phyloP scores from a whole-genome alignment of 768 basidiomycete genomes.

The Auricularia heimuer region DNA sequence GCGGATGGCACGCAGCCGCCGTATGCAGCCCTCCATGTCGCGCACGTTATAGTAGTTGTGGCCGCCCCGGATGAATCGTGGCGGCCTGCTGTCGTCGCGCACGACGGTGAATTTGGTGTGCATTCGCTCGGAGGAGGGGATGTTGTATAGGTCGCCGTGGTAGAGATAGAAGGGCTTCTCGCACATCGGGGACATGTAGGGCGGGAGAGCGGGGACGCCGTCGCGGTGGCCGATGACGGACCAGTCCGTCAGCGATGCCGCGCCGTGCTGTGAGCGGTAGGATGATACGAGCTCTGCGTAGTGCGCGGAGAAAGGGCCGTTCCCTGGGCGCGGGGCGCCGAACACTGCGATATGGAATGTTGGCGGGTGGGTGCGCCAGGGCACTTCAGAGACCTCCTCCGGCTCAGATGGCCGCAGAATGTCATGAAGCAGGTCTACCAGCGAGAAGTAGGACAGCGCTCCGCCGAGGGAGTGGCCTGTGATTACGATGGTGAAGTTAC shows the following conservation, averaged over 20 bases:
- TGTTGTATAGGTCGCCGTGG: constrained; percentile 36
- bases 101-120: constrained; percentile 32
- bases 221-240: constrained; percentile 2
- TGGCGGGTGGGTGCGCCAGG: neutral
- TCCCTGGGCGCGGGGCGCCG: constrained; percentile 43
- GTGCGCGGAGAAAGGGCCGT: constrained; percentile 15
- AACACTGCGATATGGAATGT: constrained; percentile 36
- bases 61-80: constrained; percentile 33
- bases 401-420: neutral
- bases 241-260: constrained; percentile 9
- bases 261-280: constrained; percentile 2
- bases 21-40: constrained; percentile 38
- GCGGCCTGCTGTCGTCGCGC: constrained; percentile 8
- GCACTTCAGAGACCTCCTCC: neutral
- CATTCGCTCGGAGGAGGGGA: constrained; percentile 38
- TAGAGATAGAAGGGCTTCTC: constrained; percentile 39
- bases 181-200: constrained; percentile 12
- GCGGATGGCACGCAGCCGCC: constrained; percentile 21
- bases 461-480: constrained; percentile 54
- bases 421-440: constrained; percentile 32
- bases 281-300: constrained; percentile 1
- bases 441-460: constrained; percentile 41
- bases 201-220: constrained; percentile 55
- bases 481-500: constrained; percentile 32
- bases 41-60: constrained; percentile 55